Evolutionary conservation across 768 basidiomycete genomes (phyloP).

Genomic region (Strobilomyces echinocephalus): DNA sequence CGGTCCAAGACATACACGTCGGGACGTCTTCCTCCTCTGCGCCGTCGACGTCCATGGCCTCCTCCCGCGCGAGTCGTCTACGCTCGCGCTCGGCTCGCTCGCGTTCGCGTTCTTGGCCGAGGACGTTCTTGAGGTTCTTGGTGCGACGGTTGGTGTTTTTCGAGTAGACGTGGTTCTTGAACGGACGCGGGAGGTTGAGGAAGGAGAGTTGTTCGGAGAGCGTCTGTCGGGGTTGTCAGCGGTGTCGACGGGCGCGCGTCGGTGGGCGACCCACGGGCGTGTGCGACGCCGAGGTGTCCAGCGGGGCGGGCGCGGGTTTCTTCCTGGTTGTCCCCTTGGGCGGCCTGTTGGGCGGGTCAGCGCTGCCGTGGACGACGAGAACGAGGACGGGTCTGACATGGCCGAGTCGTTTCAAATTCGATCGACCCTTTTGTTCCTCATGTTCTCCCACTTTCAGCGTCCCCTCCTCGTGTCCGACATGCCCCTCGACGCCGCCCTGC

Average conservation of each 20-base stretch:
- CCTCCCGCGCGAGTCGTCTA: constrained; percentile 45
- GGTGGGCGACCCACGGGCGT: not conserved
- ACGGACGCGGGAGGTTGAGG: constrained; percentile 63
- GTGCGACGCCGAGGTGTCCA: not conserved
- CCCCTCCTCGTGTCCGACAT: constrained; percentile 1
- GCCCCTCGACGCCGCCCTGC: constrained; percentile 3
- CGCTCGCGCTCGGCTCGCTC: constrained; percentile 65
- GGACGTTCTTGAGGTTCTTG: constrained; percentile 75
- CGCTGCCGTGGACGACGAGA: not conserved
- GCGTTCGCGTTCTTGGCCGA: constrained; percentile 74
- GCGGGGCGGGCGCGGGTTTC: not conserved
- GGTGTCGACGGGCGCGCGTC: not conserved
- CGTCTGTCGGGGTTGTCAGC: constrained; percentile 38
- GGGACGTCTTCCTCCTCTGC: constrained; percentile 65
- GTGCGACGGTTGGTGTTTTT: constrained; percentile 70
- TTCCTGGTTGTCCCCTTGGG: constrained; percentile 4
- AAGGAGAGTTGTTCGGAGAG: constrained; percentile 74
- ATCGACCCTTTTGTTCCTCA: not conserved
- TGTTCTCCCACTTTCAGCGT: not conserved
- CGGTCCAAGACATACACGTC: constrained; percentile 48
- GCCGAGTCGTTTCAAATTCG: not conserved
- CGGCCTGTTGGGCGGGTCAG: not conserved
- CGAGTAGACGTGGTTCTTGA: constrained; percentile 68
- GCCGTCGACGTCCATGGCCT: constrained; percentile 57
- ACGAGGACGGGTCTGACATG: constrained; percentile 2